Evolutionary conservation across 352 stramenopile genomes (phyloP).

Genomic region (Pythium insidiosum): DNA sequence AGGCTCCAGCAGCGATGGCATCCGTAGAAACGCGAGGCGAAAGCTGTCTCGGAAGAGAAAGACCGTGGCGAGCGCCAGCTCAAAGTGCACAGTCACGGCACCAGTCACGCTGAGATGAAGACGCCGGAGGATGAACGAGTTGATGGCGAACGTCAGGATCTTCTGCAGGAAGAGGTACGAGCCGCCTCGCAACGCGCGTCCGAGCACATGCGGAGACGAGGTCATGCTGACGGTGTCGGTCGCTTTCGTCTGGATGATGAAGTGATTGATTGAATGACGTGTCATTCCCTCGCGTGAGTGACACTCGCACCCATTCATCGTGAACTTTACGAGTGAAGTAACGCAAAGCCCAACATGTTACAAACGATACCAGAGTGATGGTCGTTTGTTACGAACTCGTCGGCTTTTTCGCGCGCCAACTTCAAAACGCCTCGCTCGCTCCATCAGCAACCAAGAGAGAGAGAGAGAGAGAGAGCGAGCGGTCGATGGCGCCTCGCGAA

Average conservation of each 20-base stretch:
- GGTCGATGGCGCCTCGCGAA: too few species aligned
- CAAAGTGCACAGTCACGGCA: constrained; percentile 77
- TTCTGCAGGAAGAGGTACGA: constrained; percentile 82
- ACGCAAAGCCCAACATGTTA: too few species aligned
- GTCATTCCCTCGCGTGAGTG: background rate
- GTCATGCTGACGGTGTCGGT: too few species aligned
- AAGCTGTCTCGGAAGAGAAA: constrained; percentile 89
- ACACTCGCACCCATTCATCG: too few species aligned
- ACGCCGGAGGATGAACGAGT: constrained; percentile 69
- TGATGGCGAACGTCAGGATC: constrained; percentile 78
- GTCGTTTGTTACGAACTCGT: too few species aligned
- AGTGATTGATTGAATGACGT: background rate
- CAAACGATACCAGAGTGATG: too few species aligned
- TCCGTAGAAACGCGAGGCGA: constrained; percentile 77
- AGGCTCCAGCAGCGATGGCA: constrained; percentile 46
- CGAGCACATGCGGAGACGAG: constrained; percentile 23
- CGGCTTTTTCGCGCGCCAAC: too few species aligned
- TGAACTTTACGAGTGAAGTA: too few species aligned
- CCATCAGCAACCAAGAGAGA: too few species aligned
- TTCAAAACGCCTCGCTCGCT: too few species aligned
- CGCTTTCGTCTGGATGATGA: too few species aligned
- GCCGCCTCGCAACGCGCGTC: constrained; percentile 43
- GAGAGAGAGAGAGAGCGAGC: too few species aligned
- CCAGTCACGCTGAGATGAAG: constrained; percentile 74
- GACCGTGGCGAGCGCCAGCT: constrained; percentile 83